Evolutionary conservation across 2,329 filamentous ascomycete genomes (phyloP), one percentile per base, ranked within the genome.

Genomic region (Nigrospora sphaerica): DNA sequence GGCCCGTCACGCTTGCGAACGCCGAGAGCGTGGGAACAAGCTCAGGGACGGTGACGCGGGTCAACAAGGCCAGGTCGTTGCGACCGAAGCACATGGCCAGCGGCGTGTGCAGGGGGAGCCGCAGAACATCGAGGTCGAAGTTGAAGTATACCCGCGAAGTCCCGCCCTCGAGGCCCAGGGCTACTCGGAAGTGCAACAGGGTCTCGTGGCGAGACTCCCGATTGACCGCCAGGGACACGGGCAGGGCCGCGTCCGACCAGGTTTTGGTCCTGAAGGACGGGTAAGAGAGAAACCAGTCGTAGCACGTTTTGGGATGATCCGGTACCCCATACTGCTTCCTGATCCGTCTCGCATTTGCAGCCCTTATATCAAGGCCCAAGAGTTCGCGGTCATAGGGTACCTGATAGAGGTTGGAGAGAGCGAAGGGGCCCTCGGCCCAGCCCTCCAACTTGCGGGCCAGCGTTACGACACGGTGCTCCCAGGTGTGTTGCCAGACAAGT

Each of bases 401-500:
- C 17, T 9, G 38, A 4, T 7, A 33, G 7, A 6, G 6, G 23
- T 28, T 28, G 2, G 6, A 7, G 23, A 28, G 23, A 10, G 23
- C 6, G 23, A 28, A 28, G 4, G 23, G 23, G 23, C 23, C 23
- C 23, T 28, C 23, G 7, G 7, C 23, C 23, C 35, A 36, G 23
- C 43, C 43, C 12, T 32, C 17, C 6, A 34, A 2, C 16, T 9
- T 12, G 11, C 46, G 43, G n/a, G 4, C 3, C 9, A 51, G 2
- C 2, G n/a, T 41, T 12, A 52, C 47, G 5, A 28, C 18, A 6
- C 49, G 41, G 18, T 46, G 18, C 23, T 49, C 43, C 52, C 52
- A 53, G 18, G 44, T 52, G 16, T 47, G 38, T 4, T 46, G 46
- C 52, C 52, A 52, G 31, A 54, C 44, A 23, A 43, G 45, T 10